A percentile compares a stretch with the other conserved stretches of the same genome.
These are phyloP conservation scores for Alternaria ethzedia DNA, from an alignment of 2,329 filamentous ascomycete species.

Conservation along the genomic window DNA sequence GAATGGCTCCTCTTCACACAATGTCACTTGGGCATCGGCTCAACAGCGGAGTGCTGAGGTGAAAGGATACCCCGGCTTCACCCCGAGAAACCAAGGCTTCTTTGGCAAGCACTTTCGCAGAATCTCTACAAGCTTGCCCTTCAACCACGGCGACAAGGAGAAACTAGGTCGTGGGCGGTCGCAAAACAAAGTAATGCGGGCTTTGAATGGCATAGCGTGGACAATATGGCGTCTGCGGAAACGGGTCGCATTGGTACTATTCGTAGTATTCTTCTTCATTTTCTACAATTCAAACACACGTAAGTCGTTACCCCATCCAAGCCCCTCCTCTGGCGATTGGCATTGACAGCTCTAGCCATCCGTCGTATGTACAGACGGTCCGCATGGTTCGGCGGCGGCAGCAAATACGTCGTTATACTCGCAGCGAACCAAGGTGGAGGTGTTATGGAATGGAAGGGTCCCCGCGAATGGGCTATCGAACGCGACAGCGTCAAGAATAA, in stretches of 20 bases:
- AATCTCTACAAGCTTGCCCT: constrained; percentile 79
- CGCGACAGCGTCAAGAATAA: constrained; percentile 96
- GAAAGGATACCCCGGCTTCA: constrained; percentile 78
- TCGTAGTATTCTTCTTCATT: constrained; percentile 67
- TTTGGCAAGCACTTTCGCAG: constrained; percentile 83
- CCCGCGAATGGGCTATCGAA: constrained; percentile 97
- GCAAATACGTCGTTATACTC: constrained; percentile 91
- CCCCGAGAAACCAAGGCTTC: constrained; percentile 83
- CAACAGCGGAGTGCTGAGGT: constrained; percentile 77
- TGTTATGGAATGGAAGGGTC: constrained; percentile 99
- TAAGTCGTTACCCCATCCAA: constrained; percentile 60
- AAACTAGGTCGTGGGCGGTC: constrained; percentile 67
- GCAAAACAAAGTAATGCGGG: constrained; percentile 44
- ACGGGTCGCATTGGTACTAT: constrained; percentile 64
- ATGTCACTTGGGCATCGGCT: constrained; percentile 81
- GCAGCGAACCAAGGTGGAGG: constrained; percentile 94
- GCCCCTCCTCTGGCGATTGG: neutral
- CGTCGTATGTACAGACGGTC: constrained; percentile 72
- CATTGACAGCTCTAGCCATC: constrained; percentile 55
- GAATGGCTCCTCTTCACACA: constrained; percentile 56
- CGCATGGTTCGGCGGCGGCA: constrained; percentile 78
- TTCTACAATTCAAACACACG: constrained; percentile 72
- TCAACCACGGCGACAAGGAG: constrained; percentile 76
- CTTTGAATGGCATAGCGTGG: constrained; percentile 49
- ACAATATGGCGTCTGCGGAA: constrained; percentile 71